These are phyloP conservation scores for Pseudogymnoascus sp. DNA, from an alignment of 2,329 filamentous ascomycete species.

Conservation along the genomic window DNA sequence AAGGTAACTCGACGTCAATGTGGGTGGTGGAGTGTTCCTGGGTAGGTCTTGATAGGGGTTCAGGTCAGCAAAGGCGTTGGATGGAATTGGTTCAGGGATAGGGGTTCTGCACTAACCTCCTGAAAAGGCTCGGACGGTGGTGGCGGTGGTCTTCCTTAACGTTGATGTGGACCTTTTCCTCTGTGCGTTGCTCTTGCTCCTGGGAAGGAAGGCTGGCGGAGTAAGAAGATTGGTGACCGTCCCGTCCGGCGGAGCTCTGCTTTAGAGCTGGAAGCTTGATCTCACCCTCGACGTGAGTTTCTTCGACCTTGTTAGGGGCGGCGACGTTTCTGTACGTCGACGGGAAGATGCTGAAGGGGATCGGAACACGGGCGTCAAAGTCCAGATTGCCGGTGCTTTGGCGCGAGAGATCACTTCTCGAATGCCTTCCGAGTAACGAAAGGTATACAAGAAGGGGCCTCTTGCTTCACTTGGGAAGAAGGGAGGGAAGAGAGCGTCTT, in stretches of 20 bases:
- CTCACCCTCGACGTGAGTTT: slow-evolving; percentile 82
- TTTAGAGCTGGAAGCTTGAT: slow-evolving; percentile 57
- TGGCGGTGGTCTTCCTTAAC: slow-evolving; percentile 69
- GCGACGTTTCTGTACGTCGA: slow-evolving; percentile 79
- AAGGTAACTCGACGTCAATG: slow-evolving; percentile 38
- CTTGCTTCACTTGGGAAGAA: slow-evolving; percentile 52
- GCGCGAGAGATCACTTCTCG: slow-evolving; percentile 62
- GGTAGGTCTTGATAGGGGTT: slow-evolving; percentile 20
- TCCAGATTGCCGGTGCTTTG: slow-evolving; percentile 90
- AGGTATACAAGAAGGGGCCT: slow-evolving; percentile 61
- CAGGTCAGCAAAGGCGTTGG: slow-evolving; percentile 14
- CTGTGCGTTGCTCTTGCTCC: slow-evolving; percentile 37
- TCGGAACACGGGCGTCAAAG: slow-evolving; percentile 99
- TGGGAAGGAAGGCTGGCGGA: slow-evolving; percentile 55
- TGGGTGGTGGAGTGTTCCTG: slow-evolving; percentile 37
- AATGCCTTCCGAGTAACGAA: slow-evolving; percentile 55
- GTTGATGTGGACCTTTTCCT: slow-evolving; percentile 79
- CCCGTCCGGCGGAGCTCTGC: slow-evolving; percentile 82
- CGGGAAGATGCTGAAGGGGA: slow-evolving; percentile 99
- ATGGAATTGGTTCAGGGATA: slow-evolving; percentile 12
- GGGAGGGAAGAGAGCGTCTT: slow-evolving; percentile 30
- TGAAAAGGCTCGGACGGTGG: slow-evolving; percentile 54
- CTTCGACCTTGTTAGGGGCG: slow-evolving; percentile 54
- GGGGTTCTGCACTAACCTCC: slow-evolving; percentile 25
- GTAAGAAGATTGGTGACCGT: slow-evolving; percentile 83